Percentiles rank a stretch among this genome's conserved stretches.
These are phyloP conservation scores for Nicotiana benthamiana DNA, from an alignment of 257 asterid genomes.

Conservation along the genomic window DNA sequence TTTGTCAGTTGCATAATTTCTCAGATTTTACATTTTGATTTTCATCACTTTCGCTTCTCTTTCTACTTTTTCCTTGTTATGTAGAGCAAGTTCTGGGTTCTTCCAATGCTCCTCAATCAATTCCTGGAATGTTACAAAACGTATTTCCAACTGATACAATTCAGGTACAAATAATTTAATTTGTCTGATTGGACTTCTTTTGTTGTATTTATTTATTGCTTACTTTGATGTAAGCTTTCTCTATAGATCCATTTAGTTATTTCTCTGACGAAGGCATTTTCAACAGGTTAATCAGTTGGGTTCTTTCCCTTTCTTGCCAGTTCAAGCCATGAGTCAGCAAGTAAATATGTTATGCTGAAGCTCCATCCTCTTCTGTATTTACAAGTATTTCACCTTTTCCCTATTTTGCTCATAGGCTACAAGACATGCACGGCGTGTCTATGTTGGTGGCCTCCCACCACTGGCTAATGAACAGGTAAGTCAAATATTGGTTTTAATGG, in stretches of 20 bases:
- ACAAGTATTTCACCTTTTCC: neutral
- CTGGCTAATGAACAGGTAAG: conserved; percentile 93
- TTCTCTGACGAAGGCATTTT: conserved; percentile 8
- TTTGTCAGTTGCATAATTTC: conserved; percentile 48
- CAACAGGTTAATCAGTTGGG: conserved; percentile 39
- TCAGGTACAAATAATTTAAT: neutral
- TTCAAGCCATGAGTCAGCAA: conserved; percentile 99
- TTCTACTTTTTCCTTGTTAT: neutral
- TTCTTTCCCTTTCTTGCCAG: conserved; percentile 64
- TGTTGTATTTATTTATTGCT: conserved; percentile 15
- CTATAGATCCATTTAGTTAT: conserved; percentile 4
- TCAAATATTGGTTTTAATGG: neutral
- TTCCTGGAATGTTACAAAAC: conserved; percentile 77
- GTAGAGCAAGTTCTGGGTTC: neutral
- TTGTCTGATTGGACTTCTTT: neutral
- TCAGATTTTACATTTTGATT: conserved; percentile 11
- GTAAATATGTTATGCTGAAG: conserved; percentile 22
- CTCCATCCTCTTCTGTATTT: neutral
- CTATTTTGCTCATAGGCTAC: conserved; percentile 55
- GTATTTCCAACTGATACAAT: conserved; percentile 38
- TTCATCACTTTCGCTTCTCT: conserved; percentile 20
- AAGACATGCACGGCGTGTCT: conserved; percentile 92
- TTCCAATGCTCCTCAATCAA: conserved; percentile 27
- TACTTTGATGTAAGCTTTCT: conserved; percentile 50
- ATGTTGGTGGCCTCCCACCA: conserved; percentile 97